Evolutionary conservation across 768 basidiomycete species (phyloP).

Genomic region (Boletales sp.): DNA sequence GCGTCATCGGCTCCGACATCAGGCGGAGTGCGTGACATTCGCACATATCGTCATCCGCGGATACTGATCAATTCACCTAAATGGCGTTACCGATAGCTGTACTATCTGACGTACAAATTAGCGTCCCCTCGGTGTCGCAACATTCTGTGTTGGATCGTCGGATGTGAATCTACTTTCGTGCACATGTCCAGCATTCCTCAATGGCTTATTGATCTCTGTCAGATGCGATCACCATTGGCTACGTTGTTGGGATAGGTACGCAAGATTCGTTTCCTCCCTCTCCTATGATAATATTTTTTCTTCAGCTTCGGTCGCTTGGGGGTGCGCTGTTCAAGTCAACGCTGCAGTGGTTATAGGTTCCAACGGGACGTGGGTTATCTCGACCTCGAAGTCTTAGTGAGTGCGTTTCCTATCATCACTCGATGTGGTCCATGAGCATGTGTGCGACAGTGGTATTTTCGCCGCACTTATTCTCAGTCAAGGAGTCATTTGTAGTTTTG

Average conservation of each 20-base stretch:
- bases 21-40: too few relatives aligned
- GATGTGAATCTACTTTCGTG: constrained; percentile 39
- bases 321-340: constrained; percentile 57
- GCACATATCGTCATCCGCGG: too few relatives aligned
- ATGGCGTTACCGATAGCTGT: constrained; percentile 34
- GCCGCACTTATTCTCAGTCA: constrained; percentile 56
- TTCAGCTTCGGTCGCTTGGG: constrained; percentile 61
- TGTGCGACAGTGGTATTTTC: constrained; percentile 53
- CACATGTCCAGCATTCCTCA: background rate
- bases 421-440: constrained; percentile 34
- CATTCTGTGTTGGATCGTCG: constrained; percentile 65
- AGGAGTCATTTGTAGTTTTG: constrained; percentile 61
- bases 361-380: constrained; percentile 33
- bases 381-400: constrained; percentile 42
- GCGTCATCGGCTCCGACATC: too few relatives aligned
- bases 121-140: constrained; percentile 53
- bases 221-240: constrained; percentile 52
- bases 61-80: too few relatives aligned
- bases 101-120: constrained; percentile 61
- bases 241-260: constrained; percentile 36
- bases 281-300: constrained; percentile 1
- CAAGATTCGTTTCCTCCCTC: background rate
- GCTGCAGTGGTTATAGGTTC: constrained; percentile 58
- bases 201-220: background rate
- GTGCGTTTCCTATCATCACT: constrained; percentile 31